Percentiles rank a stretch among this genome's conserved stretches.
These are phyloP conservation scores for Tranzscheliella williamsii DNA, from an alignment of 1,284 basidiomycete species.

Conservation along the genomic window DNA sequence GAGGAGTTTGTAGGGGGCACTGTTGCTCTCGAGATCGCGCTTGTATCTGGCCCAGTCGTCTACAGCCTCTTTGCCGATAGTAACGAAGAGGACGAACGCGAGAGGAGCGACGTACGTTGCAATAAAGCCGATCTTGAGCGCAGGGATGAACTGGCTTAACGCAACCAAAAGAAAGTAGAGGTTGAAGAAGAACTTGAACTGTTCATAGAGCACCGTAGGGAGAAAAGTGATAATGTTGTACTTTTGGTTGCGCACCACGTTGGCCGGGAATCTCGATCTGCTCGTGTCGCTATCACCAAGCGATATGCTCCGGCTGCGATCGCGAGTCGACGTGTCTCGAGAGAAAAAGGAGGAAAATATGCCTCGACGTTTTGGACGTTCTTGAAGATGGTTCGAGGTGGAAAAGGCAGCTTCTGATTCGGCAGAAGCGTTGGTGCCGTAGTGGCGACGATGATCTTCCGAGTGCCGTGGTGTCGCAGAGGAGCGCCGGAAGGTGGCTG, in stretches of 20 bases:
- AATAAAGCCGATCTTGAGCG: slow-evolving; percentile 97
- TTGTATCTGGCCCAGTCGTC: slow-evolving; percentile 94
- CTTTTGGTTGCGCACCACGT: slow-evolving; percentile 95
- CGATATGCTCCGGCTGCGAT: slow-evolving; percentile 27
- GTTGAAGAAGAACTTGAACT: slow-evolving; percentile 99
- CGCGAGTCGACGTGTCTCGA: slow-evolving; percentile 9
- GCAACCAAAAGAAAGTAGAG: slow-evolving; percentile 97
- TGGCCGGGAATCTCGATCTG: slow-evolving; percentile 66
- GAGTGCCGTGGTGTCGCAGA: slow-evolving; percentile 18
- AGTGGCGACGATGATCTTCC: slow-evolving; percentile 31
- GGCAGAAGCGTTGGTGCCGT: slow-evolving; percentile 9
- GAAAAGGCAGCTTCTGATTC: too few species aligned
- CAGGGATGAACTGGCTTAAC: slow-evolving; percentile 91
- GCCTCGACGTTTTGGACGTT: slow-evolving; percentile 1
- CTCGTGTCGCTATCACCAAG: slow-evolving; percentile 21
- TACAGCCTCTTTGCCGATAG: slow-evolving; percentile 97
- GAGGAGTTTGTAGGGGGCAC: slow-evolving; percentile 82
- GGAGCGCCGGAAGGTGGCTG: background rate
- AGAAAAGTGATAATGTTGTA: slow-evolving; percentile 94
- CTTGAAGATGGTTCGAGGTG: background rate
- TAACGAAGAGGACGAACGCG: slow-evolving; percentile 89
- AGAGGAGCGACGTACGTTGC: slow-evolving; percentile 94
- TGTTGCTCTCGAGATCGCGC: slow-evolving; percentile 92
- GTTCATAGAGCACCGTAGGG: slow-evolving; percentile 95
- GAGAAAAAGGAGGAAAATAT: slow-evolving; percentile 23